Evolutionary conservation across 2,329 filamentous ascomycete genomes (phyloP), one percentile per base, ranked within the genome.

Genomic region (Penicillium occitanis): DNA sequence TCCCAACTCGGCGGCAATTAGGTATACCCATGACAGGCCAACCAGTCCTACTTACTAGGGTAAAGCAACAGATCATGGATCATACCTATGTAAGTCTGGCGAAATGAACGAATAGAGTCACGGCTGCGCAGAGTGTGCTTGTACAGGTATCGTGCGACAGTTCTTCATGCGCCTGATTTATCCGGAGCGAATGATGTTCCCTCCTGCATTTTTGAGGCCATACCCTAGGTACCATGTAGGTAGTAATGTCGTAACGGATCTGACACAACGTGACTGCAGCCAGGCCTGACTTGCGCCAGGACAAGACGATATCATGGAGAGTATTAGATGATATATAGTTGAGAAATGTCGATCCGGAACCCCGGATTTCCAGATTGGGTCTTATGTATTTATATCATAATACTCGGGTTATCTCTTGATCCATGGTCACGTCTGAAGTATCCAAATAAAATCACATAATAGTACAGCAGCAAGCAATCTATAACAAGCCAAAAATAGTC

Each of bases 341-440:
- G n/a, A 5, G 13, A 19, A 6, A 53, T 17, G 53, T 57, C 53
- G 53, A 57, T 57, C 50, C 53, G 53, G 53, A 57, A 5, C 33
- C 33, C 53, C 33, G 53, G 33, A 8, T 57, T 57, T 55, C n/a
- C 30, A 37, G 11, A 40, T 4, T 57, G 53, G 53, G 37, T 57
- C 11, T 57, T 57, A 57, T 37, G 53, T 57, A 57, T 57, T 57
- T 14, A 57, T 57, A 57, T 57, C 53, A 57, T 57, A 57, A 57
- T 57, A 40, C 11, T 35, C 33, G 33, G 51, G 53, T 57, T 33
- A 57, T 57, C 19, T 37, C 51, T 57, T 33, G 58, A 48, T 35
- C 58, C 58, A 48, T 48, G 58, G 30, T 50, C 58, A 48, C 8
- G 5, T 35, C 42, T 3, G 25, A 48, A 40, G 30, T 57, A 19